Conservation (phyloP, 2,329 filamentous ascomycete genomes). For the Aspergillus nomiae region DNA sequence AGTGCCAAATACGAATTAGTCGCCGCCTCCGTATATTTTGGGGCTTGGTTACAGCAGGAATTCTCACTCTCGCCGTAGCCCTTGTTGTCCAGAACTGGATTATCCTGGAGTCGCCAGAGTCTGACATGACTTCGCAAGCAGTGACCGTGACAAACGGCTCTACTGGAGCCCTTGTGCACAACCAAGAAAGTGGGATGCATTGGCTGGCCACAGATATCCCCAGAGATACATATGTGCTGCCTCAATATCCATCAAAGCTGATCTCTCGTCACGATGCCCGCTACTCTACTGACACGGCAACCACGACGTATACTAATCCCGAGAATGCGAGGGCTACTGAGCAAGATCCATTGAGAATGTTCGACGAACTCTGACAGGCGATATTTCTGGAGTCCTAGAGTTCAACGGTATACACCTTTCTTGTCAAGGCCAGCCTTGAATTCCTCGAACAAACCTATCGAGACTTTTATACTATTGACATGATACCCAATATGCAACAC, state of each 20-base stretch:
- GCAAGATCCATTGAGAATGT: conserved; percentile 28
- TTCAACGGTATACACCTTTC: not conserved
- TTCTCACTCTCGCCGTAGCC: conserved; percentile 33
- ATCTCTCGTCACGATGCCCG: conserved; percentile 21
- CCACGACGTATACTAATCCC: not conserved
- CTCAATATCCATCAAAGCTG: conserved; percentile 24
- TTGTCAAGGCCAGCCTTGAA: conserved; percentile 11
- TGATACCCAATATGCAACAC: conserved; percentile 25
- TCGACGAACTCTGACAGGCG: conserved; percentile 33
- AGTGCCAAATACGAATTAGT: conserved; percentile 43
- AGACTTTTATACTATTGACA: conserved; percentile 22
- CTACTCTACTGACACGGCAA: conserved; percentile 6
- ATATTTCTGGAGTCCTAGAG: not conserved
- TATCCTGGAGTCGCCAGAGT: not conserved
- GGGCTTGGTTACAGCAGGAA: conserved; percentile 28
- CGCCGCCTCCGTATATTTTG: conserved; percentile 44
- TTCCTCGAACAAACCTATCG: conserved; percentile 15
- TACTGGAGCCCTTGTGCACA: conserved; percentile 8
- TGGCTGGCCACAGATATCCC: not conserved
- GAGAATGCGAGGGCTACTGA: conserved; percentile 15
- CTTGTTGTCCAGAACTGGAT: conserved; percentile 32
- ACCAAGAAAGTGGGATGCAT: conserved; percentile 10
- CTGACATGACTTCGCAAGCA: conserved; percentile 11
- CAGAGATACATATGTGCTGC: conserved; percentile 1
- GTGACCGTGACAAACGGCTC: conserved; percentile 17